phyloP scores from a whole-genome alignment of 495 filamentous ascomycete genomes.

The Trypethelium eluteriae region DNA sequence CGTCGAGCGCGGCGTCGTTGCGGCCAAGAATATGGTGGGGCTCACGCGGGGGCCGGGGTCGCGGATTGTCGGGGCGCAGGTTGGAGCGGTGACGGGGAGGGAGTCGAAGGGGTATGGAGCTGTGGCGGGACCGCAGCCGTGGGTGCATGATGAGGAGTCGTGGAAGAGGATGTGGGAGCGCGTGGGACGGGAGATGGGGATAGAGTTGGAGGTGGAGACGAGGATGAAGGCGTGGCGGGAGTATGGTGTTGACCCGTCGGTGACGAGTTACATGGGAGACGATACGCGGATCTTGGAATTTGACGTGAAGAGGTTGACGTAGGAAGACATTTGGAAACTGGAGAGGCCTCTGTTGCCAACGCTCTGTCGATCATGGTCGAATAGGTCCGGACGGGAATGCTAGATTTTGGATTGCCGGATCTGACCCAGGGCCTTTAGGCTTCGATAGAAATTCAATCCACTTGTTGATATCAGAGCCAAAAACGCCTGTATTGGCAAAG shows the following conservation, averaged over 20 bases:
- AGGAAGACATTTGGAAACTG: neutral
- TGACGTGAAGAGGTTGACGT: neutral
- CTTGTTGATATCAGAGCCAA: too few relatives aligned
- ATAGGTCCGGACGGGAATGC: too few relatives aligned
- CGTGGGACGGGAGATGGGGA: neutral
- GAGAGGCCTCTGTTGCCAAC: neutral
- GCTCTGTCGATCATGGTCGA: too few relatives aligned
- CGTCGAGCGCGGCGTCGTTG: too few relatives aligned
- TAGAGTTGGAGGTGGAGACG: neutral
- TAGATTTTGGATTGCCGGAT: too few relatives aligned
- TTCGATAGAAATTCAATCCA: too few relatives aligned
- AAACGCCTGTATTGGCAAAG: too few relatives aligned
- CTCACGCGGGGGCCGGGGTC: too few relatives aligned
- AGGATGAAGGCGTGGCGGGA: neutral
- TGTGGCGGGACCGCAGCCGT: conserved; percentile 31
- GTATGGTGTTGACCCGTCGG: neutral
- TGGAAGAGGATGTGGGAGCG: neutral
- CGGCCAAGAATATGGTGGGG: too few relatives aligned
- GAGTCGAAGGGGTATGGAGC: conserved; percentile 39
- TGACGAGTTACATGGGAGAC: neutral
- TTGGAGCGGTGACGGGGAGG: conserved; percentile 30
- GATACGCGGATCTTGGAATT: neutral
- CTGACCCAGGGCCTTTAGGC: too few relatives aligned
- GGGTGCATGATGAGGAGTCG: neutral
- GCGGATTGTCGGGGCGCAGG: conserved; percentile 29